Percentiles rank a stretch among this genome's conserved stretches.
Conservation (phyloP, 768 basidiomycete genomes). For the Suillus discolor region DNA sequence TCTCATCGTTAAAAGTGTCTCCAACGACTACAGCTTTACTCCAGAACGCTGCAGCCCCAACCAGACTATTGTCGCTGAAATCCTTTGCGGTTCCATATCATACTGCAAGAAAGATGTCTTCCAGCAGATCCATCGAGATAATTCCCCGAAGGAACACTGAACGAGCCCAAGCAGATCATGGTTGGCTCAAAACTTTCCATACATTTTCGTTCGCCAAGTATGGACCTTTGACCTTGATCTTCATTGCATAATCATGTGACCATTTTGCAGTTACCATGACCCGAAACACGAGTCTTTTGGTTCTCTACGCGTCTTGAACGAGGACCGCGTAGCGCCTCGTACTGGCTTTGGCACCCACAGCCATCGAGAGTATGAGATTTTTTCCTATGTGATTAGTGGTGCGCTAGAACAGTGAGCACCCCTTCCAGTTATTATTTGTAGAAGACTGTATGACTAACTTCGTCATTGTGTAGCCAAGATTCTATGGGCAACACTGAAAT, state of each 20-base stretch:
- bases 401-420: constrained; percentile 75
- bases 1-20: not conserved
- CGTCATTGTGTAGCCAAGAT: constrained; percentile 63
- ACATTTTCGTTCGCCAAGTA: constrained; percentile 78
- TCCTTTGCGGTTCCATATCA: not conserved
- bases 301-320: constrained; percentile 86
- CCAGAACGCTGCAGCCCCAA: not conserved
- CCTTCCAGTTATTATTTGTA: not conserved
- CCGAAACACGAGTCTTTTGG: constrained; percentile 62
- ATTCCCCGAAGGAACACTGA: constrained; percentile 59
- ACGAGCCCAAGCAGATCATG: constrained; percentile 76
- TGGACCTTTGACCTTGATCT: constrained; percentile 28
- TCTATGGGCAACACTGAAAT: constrained; percentile 91
- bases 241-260: constrained; percentile 17
- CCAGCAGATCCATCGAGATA: constrained; percentile 35
- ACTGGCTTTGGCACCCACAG: constrained; percentile 87
- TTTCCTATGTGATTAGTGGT: constrained; percentile 82
- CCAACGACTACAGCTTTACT: not conserved
- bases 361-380: constrained; percentile 89
- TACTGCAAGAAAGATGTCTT: constrained; percentile 17
- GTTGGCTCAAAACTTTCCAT: constrained; percentile 87
- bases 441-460: not conserved
- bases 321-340: constrained; percentile 76
- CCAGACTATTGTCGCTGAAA: not conserved
- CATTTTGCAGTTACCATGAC: constrained; percentile 58